These are phyloP conservation scores for Diaporthe ilicicola DNA, from an alignment of 2,329 filamentous ascomycete species.

Conservation along the genomic window DNA sequence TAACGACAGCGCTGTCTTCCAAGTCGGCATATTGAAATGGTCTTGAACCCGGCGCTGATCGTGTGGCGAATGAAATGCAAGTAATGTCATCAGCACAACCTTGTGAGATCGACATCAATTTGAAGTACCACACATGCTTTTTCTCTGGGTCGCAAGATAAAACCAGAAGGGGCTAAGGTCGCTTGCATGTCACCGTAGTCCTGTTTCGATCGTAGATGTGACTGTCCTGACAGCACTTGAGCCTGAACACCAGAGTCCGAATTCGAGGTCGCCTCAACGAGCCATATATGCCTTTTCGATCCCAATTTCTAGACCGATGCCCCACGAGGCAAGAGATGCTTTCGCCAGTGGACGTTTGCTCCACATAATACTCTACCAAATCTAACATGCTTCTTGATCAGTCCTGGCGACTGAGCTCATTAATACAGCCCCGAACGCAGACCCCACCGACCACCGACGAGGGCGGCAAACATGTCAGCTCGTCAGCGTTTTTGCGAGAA, in stretches of 20 bases:
- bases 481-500: not conserved
- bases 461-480: not conserved
- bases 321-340: not conserved
- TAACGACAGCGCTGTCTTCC: not conserved
- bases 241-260: not conserved
- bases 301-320: not conserved
- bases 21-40: slow-evolving; percentile 4
- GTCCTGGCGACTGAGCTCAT: slow-evolving; percentile 1
- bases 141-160: slow-evolving; percentile 12
- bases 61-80: slow-evolving; percentile 11
- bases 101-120: slow-evolving; percentile 1
- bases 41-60: not conserved
- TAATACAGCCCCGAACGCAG: not conserved
- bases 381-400: not conserved
- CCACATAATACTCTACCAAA: no score
- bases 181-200: slow-evolving; percentile 12
- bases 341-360: not conserved
- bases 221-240: no score
- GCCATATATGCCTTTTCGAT: not conserved
- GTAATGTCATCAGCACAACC: not conserved
- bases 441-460: not conserved
- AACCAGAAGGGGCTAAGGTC: slow-evolving; percentile 12
- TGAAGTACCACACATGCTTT: not conserved
- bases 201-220: slow-evolving; percentile 7
- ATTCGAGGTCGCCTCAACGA: not conserved